phyloP scores from a whole-genome alignment of 169 alveolate genomes.

The Plasmodium vinckei region DNA sequence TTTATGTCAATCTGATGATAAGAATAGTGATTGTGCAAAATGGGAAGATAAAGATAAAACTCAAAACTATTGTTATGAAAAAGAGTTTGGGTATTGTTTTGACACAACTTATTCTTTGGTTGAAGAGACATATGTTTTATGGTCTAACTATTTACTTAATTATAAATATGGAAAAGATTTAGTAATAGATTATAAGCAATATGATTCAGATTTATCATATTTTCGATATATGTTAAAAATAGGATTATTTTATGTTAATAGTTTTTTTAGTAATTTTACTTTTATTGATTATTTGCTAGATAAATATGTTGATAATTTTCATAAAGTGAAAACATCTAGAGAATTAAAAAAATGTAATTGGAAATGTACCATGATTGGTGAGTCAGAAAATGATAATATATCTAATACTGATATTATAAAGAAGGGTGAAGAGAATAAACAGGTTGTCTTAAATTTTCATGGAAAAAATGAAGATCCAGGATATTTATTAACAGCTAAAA shows the following conservation, averaged over 20 bases:
- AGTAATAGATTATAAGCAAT: conserved; percentile 37
- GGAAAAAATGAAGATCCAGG: conserved; percentile 75
- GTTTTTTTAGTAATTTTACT: conserved; percentile 4
- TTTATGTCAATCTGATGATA: conserved; percentile 19
- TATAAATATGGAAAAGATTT: conserved; percentile 62
- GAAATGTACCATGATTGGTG: conserved; percentile 46
- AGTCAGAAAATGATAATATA: neutral
- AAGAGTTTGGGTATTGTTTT: conserved; percentile 73
- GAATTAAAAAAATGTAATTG: conserved; percentile 52
- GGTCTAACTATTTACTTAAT: conserved; percentile 72
- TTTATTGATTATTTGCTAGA: conserved; percentile 11
- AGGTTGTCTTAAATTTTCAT: conserved; percentile 17
- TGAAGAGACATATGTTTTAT: conserved; percentile 65
- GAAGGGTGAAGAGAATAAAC: neutral
- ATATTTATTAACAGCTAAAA: conserved; percentile 53
- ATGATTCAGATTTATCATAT: conserved; percentile 34
- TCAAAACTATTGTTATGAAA: conserved; percentile 36
- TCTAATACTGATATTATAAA: neutral
- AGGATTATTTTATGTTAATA: neutral
- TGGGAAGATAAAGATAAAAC: conserved; percentile 1
- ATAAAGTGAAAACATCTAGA: conserved; percentile 34
- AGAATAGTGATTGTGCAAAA: neutral
- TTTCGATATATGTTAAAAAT: conserved; percentile 19
- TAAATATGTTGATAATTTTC: conserved; percentile 32
- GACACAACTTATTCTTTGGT: conserved; percentile 29